phyloP scores from a whole-genome alignment of 2,329 filamentous ascomycete species.

The Purpureocillium takamizusanense region DNA sequence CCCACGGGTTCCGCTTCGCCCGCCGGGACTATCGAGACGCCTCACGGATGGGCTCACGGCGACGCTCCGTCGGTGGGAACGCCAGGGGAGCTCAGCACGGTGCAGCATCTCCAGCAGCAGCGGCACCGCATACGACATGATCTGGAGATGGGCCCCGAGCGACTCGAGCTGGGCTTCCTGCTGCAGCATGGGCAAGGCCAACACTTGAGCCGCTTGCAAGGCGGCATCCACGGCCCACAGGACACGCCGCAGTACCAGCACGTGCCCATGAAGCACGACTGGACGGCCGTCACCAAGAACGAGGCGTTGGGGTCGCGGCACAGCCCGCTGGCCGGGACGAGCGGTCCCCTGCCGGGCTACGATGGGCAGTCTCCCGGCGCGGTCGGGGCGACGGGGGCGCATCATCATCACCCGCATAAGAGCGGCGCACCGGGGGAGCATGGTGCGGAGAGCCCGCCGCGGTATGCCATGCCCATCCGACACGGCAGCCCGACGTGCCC shows the following conservation, averaged over 20 bases:
- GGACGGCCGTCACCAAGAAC: conserved; percentile 18
- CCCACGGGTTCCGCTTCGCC: not conserved
- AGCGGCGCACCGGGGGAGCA: no score
- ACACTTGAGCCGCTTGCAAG: conserved; percentile 42
- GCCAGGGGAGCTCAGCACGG: conserved; percentile 5
- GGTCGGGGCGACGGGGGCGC: no score
- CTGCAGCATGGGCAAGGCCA: conserved; percentile 29
- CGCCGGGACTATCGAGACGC: not conserved
- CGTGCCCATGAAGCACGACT: conserved; percentile 42
- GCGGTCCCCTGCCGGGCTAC: not conserved
- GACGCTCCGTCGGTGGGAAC: no score
- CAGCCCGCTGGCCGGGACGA: not conserved
- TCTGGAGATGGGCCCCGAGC: conserved; percentile 54
- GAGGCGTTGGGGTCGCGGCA: not conserved
- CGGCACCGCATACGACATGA: conserved; percentile 42
- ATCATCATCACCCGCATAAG: no score
- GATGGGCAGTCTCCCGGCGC: no score
- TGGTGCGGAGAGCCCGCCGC: conserved; percentile 6
- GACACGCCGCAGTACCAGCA: conserved; percentile 35
- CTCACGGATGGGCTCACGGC: not conserved
- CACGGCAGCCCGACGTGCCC: conserved; percentile 65
- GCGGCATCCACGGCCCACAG: conserved; percentile 37
- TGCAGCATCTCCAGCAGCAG: conserved; percentile 35
- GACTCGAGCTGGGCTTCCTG: conserved; percentile 65
- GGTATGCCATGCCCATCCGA: conserved; percentile 31